Evolutionary conservation across 192 early-diverging fungal species (phyloP).

Genomic region (Backusella psychrophila): DNA sequence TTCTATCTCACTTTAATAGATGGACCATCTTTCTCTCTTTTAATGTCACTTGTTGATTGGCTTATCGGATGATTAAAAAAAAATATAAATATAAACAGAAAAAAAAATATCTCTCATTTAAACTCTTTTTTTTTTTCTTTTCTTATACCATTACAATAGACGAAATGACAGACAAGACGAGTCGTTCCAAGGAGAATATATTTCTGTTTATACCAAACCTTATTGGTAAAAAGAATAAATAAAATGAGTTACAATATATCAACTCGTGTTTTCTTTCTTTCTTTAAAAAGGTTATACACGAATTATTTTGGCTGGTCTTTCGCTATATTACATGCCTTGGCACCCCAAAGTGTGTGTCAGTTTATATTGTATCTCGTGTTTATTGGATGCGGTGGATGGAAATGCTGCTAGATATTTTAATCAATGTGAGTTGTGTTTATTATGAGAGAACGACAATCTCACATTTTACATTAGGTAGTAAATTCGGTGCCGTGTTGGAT

Average conservation of each 20-base stretch:
- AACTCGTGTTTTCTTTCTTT: no score
- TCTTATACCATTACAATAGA: not conserved
- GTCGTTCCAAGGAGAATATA: constrained; percentile 46
- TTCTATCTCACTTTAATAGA: no score
- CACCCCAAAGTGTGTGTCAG: constrained; percentile 70
- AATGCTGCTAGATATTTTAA: constrained; percentile 86
- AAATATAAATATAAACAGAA: not conserved
- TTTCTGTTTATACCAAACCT: constrained; percentile 81
- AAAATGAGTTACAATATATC: not conserved
- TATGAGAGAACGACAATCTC: no score
- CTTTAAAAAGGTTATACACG: constrained; percentile 72
- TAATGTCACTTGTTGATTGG: not conserved
- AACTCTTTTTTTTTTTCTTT: not conserved
- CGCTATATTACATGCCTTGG: constrained; percentile 77
- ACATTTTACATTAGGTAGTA: constrained; percentile 51
- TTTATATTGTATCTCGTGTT: constrained; percentile 81
- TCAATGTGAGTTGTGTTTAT: constrained; percentile 66
- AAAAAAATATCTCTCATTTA: not conserved
- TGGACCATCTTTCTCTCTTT: not conserved
- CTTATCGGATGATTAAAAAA: not conserved
- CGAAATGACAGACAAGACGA: not conserved
- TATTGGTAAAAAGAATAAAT: constrained; percentile 54
- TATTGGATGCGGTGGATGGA: constrained; percentile 94
- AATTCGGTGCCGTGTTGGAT: constrained; percentile 96
- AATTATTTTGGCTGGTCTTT: constrained; percentile 68